A percentile compares a stretch with the other conserved stretches of the same genome.
Conservation (phyloP, 2,329 filamentous ascomycete genomes). For the Aspergillus sp. region DNA sequence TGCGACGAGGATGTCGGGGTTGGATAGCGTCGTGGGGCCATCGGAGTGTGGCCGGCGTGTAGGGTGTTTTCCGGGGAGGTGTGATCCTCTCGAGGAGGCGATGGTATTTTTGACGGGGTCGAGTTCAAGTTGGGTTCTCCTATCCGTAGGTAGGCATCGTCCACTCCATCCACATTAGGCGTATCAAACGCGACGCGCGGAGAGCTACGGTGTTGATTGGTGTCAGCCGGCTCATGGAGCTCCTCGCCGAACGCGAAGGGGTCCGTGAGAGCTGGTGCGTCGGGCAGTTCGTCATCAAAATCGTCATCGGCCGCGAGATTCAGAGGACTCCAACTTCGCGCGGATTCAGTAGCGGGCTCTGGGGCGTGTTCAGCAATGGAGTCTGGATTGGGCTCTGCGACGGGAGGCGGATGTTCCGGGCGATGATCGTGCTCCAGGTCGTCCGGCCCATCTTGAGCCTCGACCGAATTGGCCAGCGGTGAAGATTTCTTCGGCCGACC, state of each 20-base stretch:
- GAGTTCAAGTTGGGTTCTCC: slow-evolving; percentile 29
- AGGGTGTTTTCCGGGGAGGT: slow-evolving; percentile 34
- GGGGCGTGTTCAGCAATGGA: neutral
- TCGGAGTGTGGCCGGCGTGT: slow-evolving; percentile 32
- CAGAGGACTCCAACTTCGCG: slow-evolving; percentile 24
- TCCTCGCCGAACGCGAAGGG: slow-evolving; percentile 15
- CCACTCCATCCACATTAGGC: slow-evolving; percentile 27
- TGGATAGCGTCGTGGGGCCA: slow-evolving; percentile 36
- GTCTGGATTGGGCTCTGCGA: neutral
- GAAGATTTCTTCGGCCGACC: slow-evolving; percentile 40
- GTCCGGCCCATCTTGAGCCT: neutral
- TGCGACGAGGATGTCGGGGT: slow-evolving; percentile 42
- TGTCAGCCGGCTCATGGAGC: slow-evolving; percentile 8
- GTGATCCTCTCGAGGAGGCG: slow-evolving; percentile 25
- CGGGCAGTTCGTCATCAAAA: slow-evolving; percentile 21
- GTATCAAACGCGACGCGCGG: slow-evolving; percentile 26
- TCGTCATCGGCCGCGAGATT: slow-evolving; percentile 29
- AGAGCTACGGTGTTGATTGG: slow-evolving; percentile 11
- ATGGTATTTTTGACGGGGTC: slow-evolving; percentile 36
- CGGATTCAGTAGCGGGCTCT: slow-evolving; percentile 8
- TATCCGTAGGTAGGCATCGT: slow-evolving; percentile 25
- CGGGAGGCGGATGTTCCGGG: neutral
- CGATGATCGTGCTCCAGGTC: neutral
- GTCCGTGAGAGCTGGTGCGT: slow-evolving; percentile 14
- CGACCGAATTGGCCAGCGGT: slow-evolving; percentile 16